Evolutionary conservation across 331 rosid genomes (phyloP), one percentile per base, ranked within the genome.

Genomic region (Rosa hybrid): DNA sequence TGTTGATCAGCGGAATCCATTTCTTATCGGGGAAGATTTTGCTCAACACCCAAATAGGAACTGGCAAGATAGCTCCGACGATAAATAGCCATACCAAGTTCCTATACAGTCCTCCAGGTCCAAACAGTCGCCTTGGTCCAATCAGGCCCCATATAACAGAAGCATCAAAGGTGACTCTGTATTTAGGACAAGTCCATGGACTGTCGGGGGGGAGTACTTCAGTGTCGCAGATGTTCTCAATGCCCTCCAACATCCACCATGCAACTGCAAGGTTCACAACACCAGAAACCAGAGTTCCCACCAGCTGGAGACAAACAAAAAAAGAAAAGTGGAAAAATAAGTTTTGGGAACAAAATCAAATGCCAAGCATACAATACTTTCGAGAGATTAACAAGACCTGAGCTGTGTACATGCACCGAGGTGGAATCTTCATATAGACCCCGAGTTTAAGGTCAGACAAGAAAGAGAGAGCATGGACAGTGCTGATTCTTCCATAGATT

Each of bases 121-220:
- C 99, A 50, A 96, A 96, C 57, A 96, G 82, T 38, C 98, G 76
- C 80, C 50, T 82, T 1, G 99, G 99, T 73, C 97, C 99, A 20
- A 96, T 91, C 82, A 96, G 80, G 13, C 99, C 99, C 99, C 99
- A 96, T 71, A 93, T 93, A 4, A 96, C 99, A 27, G 99, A 96
- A 76, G 94, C 96, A 80, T 96, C 99, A 51, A 96, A 96, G 23
- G 98, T 93, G 63, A 96, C 99, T 80, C 94, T 78, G 89, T 84
- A 96, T 62, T 96, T 96, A 3, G 99, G 99, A 80, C 99, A 96
- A 41, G 99, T 96, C 99, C 99, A 96, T 1, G 99, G 97, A 70
- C 94, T 91, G 82, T 96, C 90, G 7, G 90, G 90, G 67, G 86
- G 96, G 13, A 75, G 75, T 17, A 82, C 81, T 21, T 96, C 98